Evolutionary conservation across 106 monocot species (phyloP).

Genomic region (Vanilla planifolia): DNA sequence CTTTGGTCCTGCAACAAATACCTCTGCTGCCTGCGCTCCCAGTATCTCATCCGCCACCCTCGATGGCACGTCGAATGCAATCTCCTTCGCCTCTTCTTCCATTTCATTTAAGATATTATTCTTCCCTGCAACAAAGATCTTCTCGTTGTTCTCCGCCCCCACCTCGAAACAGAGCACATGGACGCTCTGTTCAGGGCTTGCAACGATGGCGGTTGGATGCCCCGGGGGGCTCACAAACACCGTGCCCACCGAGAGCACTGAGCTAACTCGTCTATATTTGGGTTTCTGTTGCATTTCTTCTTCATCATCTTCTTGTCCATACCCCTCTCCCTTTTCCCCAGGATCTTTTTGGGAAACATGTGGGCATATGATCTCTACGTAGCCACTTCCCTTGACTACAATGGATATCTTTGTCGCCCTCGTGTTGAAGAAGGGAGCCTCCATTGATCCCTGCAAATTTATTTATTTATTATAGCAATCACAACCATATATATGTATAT

Average conservation of each 20-base stretch:
- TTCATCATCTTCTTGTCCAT: neutral
- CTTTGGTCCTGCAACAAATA: slow-evolving; percentile 36
- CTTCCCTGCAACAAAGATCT: slow-evolving; percentile 42
- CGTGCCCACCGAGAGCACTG: slow-evolving; percentile 14
- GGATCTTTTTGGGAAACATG: slow-evolving; percentile 11
- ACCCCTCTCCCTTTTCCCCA: neutral
- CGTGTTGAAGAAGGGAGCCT: slow-evolving; percentile 51
- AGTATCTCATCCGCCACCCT: slow-evolving; percentile 27
- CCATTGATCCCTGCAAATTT: slow-evolving; percentile 47
- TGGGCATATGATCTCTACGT: slow-evolving; percentile 63
- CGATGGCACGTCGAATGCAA: slow-evolving; percentile 36
- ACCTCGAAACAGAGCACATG: slow-evolving; percentile 38
- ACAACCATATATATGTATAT: neutral
- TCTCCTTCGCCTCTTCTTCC: slow-evolving; percentile 58
- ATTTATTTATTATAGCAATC: neutral
- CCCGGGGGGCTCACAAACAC: slow-evolving; percentile 42
- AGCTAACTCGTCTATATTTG: slow-evolving; percentile 25
- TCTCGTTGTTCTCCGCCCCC: slow-evolving; percentile 34
- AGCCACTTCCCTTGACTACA: slow-evolving; percentile 42
- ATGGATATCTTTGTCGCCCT: slow-evolving; percentile 39
- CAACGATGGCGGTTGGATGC: slow-evolving; percentile 45
- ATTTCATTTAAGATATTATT: slow-evolving; percentile 47
- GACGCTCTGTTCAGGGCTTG: slow-evolving; percentile 29
- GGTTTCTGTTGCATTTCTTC: neutral
- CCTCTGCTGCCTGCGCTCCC: slow-evolving; percentile 22